Evolutionary conservation across 306 rosid genomes (phyloP).

Genomic region (Cucurbita moschata): DNA sequence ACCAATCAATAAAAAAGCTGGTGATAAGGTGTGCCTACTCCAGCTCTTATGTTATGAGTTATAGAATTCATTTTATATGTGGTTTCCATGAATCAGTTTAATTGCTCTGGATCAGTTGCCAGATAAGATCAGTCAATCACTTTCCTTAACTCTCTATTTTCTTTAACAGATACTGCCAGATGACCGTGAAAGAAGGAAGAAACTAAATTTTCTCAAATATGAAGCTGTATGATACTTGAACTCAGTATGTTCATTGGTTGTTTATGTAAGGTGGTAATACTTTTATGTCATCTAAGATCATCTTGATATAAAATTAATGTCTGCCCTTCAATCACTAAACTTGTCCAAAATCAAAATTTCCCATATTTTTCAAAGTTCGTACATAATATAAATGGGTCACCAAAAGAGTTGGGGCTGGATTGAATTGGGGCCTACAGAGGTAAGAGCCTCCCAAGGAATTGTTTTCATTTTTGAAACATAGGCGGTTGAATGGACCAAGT

Average conservation of each 20-base stretch:
- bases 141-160: background rate
- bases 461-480: too few species aligned
- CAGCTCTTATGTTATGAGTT: background rate
- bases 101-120: background rate
- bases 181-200: background rate
- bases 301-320: background rate
- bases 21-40: constrained; percentile 39
- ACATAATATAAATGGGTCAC: background rate
- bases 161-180: background rate
- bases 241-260: background rate
- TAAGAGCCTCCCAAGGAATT: too few species aligned
- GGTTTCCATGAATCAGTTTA: background rate
- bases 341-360: background rate
- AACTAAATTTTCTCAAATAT: background rate
- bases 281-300: background rate
- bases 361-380: background rate
- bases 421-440: background rate
- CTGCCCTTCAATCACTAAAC: background rate
- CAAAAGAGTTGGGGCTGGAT: background rate
- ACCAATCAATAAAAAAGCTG: constrained; percentile 48
- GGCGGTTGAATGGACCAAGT: too few species aligned
- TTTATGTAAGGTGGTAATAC: background rate
- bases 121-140: background rate
- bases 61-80: background rate
- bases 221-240: background rate